Evolutionary conservation across 1,284 basidiomycete species (phyloP).

Genomic region (Ustilago esculenta): DNA sequence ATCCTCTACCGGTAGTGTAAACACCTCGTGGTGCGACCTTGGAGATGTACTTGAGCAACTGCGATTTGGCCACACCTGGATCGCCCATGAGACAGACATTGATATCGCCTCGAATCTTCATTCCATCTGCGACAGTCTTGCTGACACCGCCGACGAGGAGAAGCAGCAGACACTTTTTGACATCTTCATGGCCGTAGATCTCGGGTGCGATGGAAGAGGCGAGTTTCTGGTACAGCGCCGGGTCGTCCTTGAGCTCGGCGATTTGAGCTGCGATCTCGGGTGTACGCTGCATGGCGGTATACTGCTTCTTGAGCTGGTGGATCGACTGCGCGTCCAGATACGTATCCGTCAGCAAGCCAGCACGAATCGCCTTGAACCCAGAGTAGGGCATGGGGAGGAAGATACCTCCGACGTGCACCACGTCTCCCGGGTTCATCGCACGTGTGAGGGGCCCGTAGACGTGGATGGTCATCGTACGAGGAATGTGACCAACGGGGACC

Average conservation of each 20-base stretch:
- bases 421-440: constrained; percentile 92
- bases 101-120: constrained; percentile 98
- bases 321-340: constrained; percentile 93
- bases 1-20: constrained; percentile 98
- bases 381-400: constrained; percentile 91
- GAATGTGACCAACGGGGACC: constrained; percentile 99
- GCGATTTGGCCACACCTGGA: constrained; percentile 99
- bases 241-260: constrained; percentile 77
- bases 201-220: constrained; percentile 88
- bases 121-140: constrained; percentile 92
- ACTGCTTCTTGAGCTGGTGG: constrained; percentile 96
- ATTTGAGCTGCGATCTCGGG: constrained; percentile 82
- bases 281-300: constrained; percentile 90
- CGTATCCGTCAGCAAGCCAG: constrained; percentile 95
- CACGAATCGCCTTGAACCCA: constrained; percentile 86
- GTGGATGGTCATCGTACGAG: constrained; percentile 96
- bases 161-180: constrained; percentile 95
- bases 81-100: constrained; percentile 99
- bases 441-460: constrained; percentile 89
- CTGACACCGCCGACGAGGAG: constrained; percentile 95
- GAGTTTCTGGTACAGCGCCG: constrained; percentile 81
- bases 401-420: constrained; percentile 88
- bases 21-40: constrained; percentile 97
- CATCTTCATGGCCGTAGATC: constrained; percentile 97
- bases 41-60: constrained; percentile 96